These are phyloP conservation scores for Aspergillus coremiiformis DNA, from an alignment of 495 filamentous ascomycete species.

Conservation along the genomic window DNA sequence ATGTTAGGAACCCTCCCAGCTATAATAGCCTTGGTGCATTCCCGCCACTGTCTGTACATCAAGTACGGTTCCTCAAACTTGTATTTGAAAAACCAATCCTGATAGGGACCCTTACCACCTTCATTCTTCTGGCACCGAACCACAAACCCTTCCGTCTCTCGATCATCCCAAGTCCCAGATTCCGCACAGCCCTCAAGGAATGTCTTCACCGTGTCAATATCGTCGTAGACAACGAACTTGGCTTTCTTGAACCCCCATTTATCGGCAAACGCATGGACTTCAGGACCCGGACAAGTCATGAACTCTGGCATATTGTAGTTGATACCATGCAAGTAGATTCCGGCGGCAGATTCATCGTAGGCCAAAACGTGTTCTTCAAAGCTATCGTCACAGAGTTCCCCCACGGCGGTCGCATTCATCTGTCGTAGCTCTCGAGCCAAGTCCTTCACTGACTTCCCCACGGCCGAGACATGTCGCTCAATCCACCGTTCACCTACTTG, in stretches of 20 bases:
- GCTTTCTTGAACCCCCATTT: constrained; percentile 91
- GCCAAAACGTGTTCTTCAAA: constrained; percentile 97
- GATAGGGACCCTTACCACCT: constrained; percentile 41
- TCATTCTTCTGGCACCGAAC: constrained; percentile 73
- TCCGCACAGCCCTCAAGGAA: constrained; percentile 81
- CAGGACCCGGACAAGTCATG: constrained; percentile 66
- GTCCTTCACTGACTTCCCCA: constrained; percentile 70
- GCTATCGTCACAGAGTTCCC: constrained; percentile 89
- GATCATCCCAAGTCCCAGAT: constrained; percentile 77
- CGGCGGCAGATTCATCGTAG: constrained; percentile 75
- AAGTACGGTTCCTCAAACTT: constrained; percentile 99
- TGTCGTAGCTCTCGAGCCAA: constrained; percentile 65
- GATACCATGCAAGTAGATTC: constrained; percentile 91
- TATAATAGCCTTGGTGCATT: constrained; percentile 90
- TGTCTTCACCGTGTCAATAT: constrained; percentile 59
- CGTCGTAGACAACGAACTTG: constrained; percentile 68
- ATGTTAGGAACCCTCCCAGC: constrained; percentile 62
- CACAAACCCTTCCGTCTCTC: constrained; percentile 95
- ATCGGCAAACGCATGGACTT: constrained; percentile 83
- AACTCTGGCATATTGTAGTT: constrained; percentile 91
- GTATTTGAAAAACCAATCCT: constrained; percentile 99
- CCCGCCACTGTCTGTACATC: constrained; percentile 97
- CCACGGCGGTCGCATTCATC: constrained; percentile 87
- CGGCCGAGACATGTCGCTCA: constrained; percentile 62
- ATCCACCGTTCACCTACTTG: constrained; percentile 78